These are phyloP conservation scores for Multifurca ochricompacta DNA, from an alignment of 768 basidiomycete genomes.

Conservation along the genomic window DNA sequence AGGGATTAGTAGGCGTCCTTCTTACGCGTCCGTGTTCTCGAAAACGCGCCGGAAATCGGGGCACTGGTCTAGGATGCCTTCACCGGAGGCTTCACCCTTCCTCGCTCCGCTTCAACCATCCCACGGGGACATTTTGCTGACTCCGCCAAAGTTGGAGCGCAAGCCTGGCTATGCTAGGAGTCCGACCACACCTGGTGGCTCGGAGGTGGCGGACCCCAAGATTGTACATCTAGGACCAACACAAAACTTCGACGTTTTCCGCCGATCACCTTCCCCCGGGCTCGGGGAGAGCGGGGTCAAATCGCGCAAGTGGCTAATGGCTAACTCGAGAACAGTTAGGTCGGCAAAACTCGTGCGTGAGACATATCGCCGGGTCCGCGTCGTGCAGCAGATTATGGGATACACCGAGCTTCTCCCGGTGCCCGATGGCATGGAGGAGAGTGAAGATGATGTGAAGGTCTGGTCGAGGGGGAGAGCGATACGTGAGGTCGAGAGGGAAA, in stretches of 20 bases:
- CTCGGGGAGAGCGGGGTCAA: conserved; percentile 3
- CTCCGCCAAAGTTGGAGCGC: conserved; percentile 22
- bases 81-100: conserved; percentile 39
- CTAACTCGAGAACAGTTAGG: conserved; percentile 30
- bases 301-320: conserved; percentile 7
- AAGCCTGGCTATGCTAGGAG: conserved; percentile 38
- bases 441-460: conserved; percentile 25
- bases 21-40: conserved; percentile 41
- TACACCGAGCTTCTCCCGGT: conserved; percentile 51
- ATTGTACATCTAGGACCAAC: conserved; percentile 59
- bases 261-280: conserved; percentile 6
- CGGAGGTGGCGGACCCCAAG: conserved; percentile 34
- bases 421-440: conserved; percentile 28
- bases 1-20: conserved; percentile 34
- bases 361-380: conserved; percentile 54
- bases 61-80: conserved; percentile 27
- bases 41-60: conserved; percentile 47
- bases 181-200: conserved; percentile 28
- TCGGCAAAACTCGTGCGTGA: conserved; percentile 44
- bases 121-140: conserved; percentile 13
- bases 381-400: conserved; percentile 57
- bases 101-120: conserved; percentile 26
- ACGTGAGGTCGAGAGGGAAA: conserved; percentile 21
- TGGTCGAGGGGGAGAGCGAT: conserved; percentile 25
- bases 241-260: conserved; percentile 26